Conservation (phyloP, 495 filamentous ascomycete species). For the Aspergillus affinis region DNA sequence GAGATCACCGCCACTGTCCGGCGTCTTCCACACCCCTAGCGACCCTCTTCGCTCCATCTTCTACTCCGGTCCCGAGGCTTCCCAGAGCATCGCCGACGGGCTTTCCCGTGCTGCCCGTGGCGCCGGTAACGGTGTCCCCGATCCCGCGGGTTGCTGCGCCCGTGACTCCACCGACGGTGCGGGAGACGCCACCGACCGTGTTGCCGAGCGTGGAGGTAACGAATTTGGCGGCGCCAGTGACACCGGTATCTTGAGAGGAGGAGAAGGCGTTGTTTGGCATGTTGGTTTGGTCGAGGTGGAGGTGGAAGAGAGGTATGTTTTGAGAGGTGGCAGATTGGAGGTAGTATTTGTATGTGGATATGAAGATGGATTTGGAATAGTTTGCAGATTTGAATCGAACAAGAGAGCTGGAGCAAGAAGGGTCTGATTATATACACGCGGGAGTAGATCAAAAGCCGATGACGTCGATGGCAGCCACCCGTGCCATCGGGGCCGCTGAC, state of each 20-base stretch:
- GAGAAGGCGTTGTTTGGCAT: conserved; percentile 18
- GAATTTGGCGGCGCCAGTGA: conserved; percentile 44
- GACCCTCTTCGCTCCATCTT: conserved; percentile 55
- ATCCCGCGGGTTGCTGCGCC: conserved; percentile 65
- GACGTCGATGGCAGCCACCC: too few relatives aligned
- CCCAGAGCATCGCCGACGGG: conserved; percentile 66
- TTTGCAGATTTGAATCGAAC: too few relatives aligned
- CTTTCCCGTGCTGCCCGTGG: conserved; percentile 61
- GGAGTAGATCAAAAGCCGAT: too few relatives aligned
- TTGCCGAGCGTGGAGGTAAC: conserved; percentile 56
- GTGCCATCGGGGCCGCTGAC: too few relatives aligned
- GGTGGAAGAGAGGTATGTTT: too few relatives aligned
- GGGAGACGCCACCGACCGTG: conserved; percentile 61
- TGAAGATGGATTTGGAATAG: too few relatives aligned
- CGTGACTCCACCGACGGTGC: conserved; percentile 67
- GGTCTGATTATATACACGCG: too few relatives aligned
- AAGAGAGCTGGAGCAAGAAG: too few relatives aligned
- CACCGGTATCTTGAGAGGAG: conserved; percentile 34
- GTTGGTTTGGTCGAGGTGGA: conserved; percentile 3
- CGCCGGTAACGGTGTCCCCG: conserved; percentile 61
- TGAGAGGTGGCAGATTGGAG: neutral
- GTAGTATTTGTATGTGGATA: neutral
- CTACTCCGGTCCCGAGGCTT: conserved; percentile 57
- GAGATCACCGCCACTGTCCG: conserved; percentile 58
- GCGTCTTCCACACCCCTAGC: conserved; percentile 67